Evolutionary conservation across 768 basidiomycete genomes (phyloP), one percentile per base, ranked within the genome.

Genomic region (Lentinula detonsa): DNA sequence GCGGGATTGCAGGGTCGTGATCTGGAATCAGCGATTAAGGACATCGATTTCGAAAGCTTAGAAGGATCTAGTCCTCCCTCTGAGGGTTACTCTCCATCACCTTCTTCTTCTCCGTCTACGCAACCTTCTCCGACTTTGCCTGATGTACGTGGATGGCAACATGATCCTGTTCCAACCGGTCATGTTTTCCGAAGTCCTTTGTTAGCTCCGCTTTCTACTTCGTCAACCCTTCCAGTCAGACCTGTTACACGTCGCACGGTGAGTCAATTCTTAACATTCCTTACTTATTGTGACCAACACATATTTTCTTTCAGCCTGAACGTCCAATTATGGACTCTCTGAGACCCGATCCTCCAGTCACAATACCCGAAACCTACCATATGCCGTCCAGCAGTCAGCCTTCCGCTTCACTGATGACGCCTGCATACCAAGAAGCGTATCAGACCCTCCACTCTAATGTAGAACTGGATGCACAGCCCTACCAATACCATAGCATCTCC

Each of bases 1-100:
- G 71, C 75, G 0, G 85, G 85, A 3, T 82, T 83, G 64, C 61
- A 73, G 31, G 85, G 84, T 11, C 65, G 72, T 11, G 82, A 83
- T 28, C 70, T 85, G 16, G 77, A 76, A 59, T 68, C 62, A 35
- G 83, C 81, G 1, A 74, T 83, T 62, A 74, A 69, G 61, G 61
- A 67, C 49, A 71, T 82, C 15, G 71, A 68, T 42, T 49, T 35
- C 3, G 45, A 59, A n/a, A 48, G 43, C 33, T 48, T 34, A 9
- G 31, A 21, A 48, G 33, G 23, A 7, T 49, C 33, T 5, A 56
- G 55, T 56, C 3, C 55, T 31, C n/a, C 55, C 16, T 10, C 57
- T 2, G 57, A 52, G 69, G 33, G 33, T 56, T 7, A 60, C 60
- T 9, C 52, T 46, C 34, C 54, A 52, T 49, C 52, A 4, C 28